A percentile compares a stretch with the other conserved stretches of the same genome.
These are phyloP conservation scores for Didymella arachidicola DNA, from an alignment of 2,329 filamentous ascomycete species.

Conservation along the genomic window DNA sequence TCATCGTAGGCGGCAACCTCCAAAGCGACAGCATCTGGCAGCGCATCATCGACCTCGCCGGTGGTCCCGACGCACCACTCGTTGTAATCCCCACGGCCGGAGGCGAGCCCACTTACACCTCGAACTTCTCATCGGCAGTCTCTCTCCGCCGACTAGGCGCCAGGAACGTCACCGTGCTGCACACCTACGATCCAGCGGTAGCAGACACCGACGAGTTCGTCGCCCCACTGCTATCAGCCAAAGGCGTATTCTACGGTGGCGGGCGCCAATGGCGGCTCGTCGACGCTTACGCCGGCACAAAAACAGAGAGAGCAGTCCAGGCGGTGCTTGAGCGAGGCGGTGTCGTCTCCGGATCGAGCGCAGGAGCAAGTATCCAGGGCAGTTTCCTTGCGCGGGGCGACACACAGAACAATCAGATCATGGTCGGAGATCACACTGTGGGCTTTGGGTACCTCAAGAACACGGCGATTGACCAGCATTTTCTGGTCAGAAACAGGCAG, in stretches of 20 bases:
- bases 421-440: constrained; percentile 34
- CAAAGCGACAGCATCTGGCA: constrained; percentile 36
- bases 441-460: constrained; percentile 41
- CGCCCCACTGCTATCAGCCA: constrained; percentile 30
- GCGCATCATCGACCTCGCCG: constrained; percentile 37
- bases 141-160: constrained; percentile 30
- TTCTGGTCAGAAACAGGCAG: constrained; percentile 36
- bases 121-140: constrained; percentile 31
- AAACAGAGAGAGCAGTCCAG: constrained; percentile 32
- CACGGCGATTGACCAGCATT: constrained; percentile 37
- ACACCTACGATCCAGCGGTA: constrained; percentile 35
- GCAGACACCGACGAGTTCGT: constrained; percentile 36
- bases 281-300: constrained; percentile 37
- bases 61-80: constrained; percentile 32
- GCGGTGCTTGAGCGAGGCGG: constrained; percentile 31
- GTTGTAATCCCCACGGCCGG: constrained; percentile 37
- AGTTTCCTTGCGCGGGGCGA: constrained; percentile 36
- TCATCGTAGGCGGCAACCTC: constrained; percentile 38
- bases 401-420: constrained; percentile 32
- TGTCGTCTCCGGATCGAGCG: constrained; percentile 34
- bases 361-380: constrained; percentile 35
- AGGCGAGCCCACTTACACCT: constrained; percentile 31
- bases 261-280: constrained; percentile 38
- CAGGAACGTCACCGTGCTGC: constrained; percentile 35
- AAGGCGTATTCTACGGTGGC: constrained; percentile 36